These are phyloP conservation scores for Diversispora epigaea DNA, from an alignment of 192 early-diverging fungal species.

Conservation along the genomic window DNA sequence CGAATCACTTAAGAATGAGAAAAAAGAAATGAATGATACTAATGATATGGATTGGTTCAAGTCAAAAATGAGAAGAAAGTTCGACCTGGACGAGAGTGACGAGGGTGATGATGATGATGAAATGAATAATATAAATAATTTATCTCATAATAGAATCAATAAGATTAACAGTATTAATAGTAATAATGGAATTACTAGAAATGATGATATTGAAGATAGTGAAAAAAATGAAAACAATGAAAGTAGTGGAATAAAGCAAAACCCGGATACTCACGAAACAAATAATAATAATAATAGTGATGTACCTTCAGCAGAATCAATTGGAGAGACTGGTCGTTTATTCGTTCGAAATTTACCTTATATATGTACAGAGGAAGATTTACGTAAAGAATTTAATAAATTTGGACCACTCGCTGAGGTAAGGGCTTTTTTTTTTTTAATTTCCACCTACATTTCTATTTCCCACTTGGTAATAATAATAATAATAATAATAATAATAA, in stretches of 20 bases:
- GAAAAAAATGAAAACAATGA: too few species aligned
- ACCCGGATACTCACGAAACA: neutral
- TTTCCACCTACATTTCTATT: slow-evolving; percentile 12
- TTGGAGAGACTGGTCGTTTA: slow-evolving; percentile 91
- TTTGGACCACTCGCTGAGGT: slow-evolving; percentile 90
- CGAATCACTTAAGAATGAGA: slow-evolving; percentile 14
- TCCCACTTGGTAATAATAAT: neutral
- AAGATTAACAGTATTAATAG: too few species aligned
- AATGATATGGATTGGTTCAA: slow-evolving; percentile 69
- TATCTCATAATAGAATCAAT: too few species aligned
- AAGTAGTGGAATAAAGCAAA: neutral
- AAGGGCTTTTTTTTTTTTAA: slow-evolving; percentile 8
- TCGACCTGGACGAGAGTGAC: slow-evolving; percentile 21
- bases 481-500: neutral
- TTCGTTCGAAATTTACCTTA: slow-evolving; percentile 94
- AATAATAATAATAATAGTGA: slow-evolving; percentile 10
- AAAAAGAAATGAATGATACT: slow-evolving; percentile 44
- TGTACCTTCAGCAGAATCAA: slow-evolving; percentile 54
- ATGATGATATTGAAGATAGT: too few species aligned
- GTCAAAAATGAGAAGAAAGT: slow-evolving; percentile 57
- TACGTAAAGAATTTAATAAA: slow-evolving; percentile 75
- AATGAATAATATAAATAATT: neutral
- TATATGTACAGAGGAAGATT: slow-evolving; percentile 83
- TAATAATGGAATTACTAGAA: too few species aligned
- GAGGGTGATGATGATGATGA: slow-evolving; percentile 35